Conservation (phyloP, 306 rosid genomes). For the Trichosanthes cucumerina region DNA sequence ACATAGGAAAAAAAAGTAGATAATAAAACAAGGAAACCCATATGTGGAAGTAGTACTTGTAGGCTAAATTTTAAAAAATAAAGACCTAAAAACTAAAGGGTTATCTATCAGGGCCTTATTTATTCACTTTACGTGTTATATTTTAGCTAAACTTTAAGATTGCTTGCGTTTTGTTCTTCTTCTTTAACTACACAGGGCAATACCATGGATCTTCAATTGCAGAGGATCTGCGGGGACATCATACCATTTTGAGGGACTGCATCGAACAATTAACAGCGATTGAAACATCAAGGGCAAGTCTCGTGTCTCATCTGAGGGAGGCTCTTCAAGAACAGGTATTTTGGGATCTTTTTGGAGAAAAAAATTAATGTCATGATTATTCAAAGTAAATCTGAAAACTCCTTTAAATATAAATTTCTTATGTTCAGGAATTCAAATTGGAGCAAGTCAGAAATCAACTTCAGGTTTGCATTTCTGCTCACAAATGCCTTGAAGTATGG, state of each 20-base stretch:
- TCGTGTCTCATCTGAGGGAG: slow-evolving; percentile 75
- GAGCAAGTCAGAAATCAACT: slow-evolving; percentile 75
- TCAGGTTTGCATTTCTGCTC: slow-evolving; percentile 49
- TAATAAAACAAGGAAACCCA: too few relatives aligned
- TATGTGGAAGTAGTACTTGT: too few relatives aligned
- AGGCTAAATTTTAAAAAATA: too few relatives aligned
- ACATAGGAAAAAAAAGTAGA: too few relatives aligned
- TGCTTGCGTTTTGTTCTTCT: slow-evolving; percentile 15
- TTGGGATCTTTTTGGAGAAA: background rate
- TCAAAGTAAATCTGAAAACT: slow-evolving; percentile 19
- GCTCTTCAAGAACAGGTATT: slow-evolving; percentile 92
- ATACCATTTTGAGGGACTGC: slow-evolving; percentile 54
- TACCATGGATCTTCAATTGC: slow-evolving; percentile 49
- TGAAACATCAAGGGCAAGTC: slow-evolving; percentile 71
- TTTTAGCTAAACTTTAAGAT: slow-evolving; percentile 6
- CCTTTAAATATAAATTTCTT: background rate
- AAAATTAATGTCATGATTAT: background rate
- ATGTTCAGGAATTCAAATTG: slow-evolving; percentile 72
- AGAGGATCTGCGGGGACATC: slow-evolving; percentile 76
- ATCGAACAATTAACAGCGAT: slow-evolving; percentile 60
- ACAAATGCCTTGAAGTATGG: background rate
- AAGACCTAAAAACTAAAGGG: too few relatives aligned
- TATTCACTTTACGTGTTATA: background rate
- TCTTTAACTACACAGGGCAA: slow-evolving; percentile 33
- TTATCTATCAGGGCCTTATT: too few relatives aligned